A percentile compares a stretch with the other conserved stretches of the same genome.
These are phyloP conservation scores for Colletotrichum paranaense DNA, from an alignment of 2,329 filamentous ascomycete genomes.

Conservation along the genomic window DNA sequence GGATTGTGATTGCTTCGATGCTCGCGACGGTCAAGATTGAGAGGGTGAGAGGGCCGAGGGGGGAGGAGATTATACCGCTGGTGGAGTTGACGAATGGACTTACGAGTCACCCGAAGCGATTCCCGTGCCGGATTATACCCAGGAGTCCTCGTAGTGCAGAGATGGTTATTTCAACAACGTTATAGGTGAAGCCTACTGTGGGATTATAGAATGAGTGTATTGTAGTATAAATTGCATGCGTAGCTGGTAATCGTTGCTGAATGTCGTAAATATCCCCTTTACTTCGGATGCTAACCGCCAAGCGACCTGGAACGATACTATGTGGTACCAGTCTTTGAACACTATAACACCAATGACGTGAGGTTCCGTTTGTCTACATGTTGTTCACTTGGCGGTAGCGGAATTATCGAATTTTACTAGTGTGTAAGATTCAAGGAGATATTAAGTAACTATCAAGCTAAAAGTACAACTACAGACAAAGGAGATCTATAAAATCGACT, in stretches of 20 bases:
- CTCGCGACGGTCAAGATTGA: constrained; percentile 51
- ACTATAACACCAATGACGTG: too few relatives aligned
- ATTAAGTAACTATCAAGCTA: neutral
- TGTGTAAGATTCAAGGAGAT: too few relatives aligned
- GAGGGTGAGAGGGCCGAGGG: constrained; percentile 45
- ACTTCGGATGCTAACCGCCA: too few relatives aligned
- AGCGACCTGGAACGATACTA: too few relatives aligned
- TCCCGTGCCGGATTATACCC: neutral
- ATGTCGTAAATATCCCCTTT: too few relatives aligned
- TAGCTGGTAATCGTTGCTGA: neutral
- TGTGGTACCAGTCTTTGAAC: too few relatives aligned
- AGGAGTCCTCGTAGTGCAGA: neutral
- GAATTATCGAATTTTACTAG: too few relatives aligned
- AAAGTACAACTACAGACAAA: constrained; percentile 11
- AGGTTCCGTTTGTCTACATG: too few relatives aligned
- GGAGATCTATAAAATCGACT: constrained; percentile 20
- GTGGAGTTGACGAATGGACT: constrained; percentile 25
- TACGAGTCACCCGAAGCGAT: constrained; percentile 7
- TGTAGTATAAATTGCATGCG: neutral
- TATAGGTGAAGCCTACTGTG: neutral
- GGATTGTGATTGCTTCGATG: constrained; percentile 52
- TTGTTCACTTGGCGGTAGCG: too few relatives aligned
- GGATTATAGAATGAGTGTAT: neutral
- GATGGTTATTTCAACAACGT: neutral
- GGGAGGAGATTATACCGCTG: constrained; percentile 36